These are phyloP conservation scores for Leccinum subfulvum DNA, from an alignment of 1,284 basidiomycete genomes.

Conservation along the genomic window DNA sequence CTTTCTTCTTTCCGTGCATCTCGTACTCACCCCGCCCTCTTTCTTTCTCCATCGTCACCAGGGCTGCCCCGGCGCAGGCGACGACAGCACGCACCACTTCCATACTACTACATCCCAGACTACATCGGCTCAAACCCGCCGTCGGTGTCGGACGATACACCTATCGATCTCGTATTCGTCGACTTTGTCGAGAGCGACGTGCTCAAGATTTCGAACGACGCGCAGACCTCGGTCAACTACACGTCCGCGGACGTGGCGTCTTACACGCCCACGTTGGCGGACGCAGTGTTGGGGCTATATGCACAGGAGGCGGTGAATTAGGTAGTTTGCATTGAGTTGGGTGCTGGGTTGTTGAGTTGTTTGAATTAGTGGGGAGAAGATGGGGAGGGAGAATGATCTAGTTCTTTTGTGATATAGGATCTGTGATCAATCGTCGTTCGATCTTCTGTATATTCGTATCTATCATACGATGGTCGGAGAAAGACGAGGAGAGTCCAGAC, in stretches of 20 bases:
- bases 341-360: background rate
- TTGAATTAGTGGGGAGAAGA: background rate
- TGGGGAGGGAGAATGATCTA: background rate
- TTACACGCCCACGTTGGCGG: constrained; percentile 53
- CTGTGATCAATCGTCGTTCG: background rate
- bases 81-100: constrained; percentile 65
- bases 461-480: background rate
- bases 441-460: background rate
- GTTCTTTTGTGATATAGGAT: background rate
- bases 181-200: constrained; percentile 60
- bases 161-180: constrained; percentile 69
- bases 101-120: constrained; percentile 51
- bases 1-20: background rate
- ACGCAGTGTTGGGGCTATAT: constrained; percentile 57
- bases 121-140: constrained; percentile 62
- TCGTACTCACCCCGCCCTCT: background rate
- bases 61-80: constrained; percentile 70
- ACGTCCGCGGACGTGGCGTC: constrained; percentile 47
- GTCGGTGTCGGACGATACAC: constrained; percentile 45
- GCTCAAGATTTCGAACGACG: constrained; percentile 51
- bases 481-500: no score
- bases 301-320: constrained; percentile 63
- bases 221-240: constrained; percentile 51
- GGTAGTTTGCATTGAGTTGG: background rate
- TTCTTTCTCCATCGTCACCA: constrained; percentile 21